Base-by-base conservation (phyloP, 1,284 basidiomycete genomes). In the Melampsora larici-populina region DNA sequence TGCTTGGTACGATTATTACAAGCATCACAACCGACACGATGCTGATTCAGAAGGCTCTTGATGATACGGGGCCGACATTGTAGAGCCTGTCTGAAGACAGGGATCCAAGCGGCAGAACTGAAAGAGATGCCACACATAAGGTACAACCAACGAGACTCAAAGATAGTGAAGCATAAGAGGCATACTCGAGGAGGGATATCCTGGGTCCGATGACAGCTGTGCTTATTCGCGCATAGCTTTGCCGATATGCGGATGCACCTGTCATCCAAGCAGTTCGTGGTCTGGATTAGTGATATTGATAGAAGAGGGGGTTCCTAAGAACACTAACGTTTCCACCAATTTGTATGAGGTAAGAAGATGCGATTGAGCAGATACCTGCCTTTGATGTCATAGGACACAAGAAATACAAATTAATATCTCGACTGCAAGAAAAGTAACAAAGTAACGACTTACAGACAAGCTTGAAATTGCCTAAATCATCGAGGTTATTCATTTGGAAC, bases 61-160 rank as follows among this genome's bases (percentile, higher is more conserved):
- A 51, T 9, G 15, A 76, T 62, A 31, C 36, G 68, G 29, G 66
- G 74, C 1, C 74, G 65, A 46, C 1, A 31, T 5, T 62, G 55
- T 65, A 76, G 49, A 15, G 66, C 43, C 7, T 21, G 31, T 62
- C 60, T 76, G 62, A 76, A 76, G n/a, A 24, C 7, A 11, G 58
- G 51, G 62, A 68, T 76, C 74, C 74, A 76, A 13, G 33, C 66
- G 8, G 74, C 29, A 33, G 74, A 62, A 15, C 74, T 76, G 48
- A 43, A 36, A 51, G n/a, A 26, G 33, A 43, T 24, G 18, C 17
- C 17, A 36, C 17, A 11, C 60, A n/a, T 58, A 33, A 60, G 49
- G 24, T 29, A 29, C 18, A 21, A 5, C 36, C 3, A 36, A 36
- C 36, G 15, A 8, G 51, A 36, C 17, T 9, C 6, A 64, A 64